phyloP scores from a whole-genome alignment of 306 rosid genomes.

The Cucurbita pepo region DNA sequence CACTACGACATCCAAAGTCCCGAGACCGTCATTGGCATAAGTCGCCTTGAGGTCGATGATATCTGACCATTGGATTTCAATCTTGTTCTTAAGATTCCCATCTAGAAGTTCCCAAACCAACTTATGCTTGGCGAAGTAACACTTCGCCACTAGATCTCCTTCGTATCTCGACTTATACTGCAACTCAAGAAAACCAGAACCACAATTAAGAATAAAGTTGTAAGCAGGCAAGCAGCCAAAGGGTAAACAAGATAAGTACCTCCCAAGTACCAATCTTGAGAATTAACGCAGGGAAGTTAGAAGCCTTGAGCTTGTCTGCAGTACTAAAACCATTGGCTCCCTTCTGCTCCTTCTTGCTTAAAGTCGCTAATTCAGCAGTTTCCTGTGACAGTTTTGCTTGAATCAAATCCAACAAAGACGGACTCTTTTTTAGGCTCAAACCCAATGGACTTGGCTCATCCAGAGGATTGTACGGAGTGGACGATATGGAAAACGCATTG shows the following conservation, averaged over 20 bases:
- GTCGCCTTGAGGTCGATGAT: constrained; percentile 47
- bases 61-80: constrained; percentile 89
- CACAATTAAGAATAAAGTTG: background rate
- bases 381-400: constrained; percentile 69
- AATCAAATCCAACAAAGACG: constrained; percentile 64
- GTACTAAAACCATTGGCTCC: constrained; percentile 19
- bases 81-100: constrained; percentile 74
- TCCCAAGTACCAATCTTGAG: constrained; percentile 75
- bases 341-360: constrained; percentile 22
- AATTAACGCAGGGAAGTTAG: constrained; percentile 66
- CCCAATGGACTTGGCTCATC: constrained; percentile 91
- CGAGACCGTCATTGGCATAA: constrained; percentile 46
- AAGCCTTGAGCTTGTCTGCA: constrained; percentile 72
- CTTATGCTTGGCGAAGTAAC: constrained; percentile 82
- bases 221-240: background rate
- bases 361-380: constrained; percentile 11
- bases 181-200: background rate
- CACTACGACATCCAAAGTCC: constrained; percentile 58
- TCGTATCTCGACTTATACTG: constrained; percentile 75
- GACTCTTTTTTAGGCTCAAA: constrained; percentile 70
- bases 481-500: constrained; percentile 10
- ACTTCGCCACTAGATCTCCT: constrained; percentile 78
- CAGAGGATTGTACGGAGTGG: constrained; percentile 44
- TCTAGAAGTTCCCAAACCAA: constrained; percentile 90
- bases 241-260: constrained; percentile 25